A percentile compares a stretch with the other conserved stretches of the same genome.
phyloP scores from a whole-genome alignment of 345 rosid genomes.

The Ceriops tagal region DNA sequence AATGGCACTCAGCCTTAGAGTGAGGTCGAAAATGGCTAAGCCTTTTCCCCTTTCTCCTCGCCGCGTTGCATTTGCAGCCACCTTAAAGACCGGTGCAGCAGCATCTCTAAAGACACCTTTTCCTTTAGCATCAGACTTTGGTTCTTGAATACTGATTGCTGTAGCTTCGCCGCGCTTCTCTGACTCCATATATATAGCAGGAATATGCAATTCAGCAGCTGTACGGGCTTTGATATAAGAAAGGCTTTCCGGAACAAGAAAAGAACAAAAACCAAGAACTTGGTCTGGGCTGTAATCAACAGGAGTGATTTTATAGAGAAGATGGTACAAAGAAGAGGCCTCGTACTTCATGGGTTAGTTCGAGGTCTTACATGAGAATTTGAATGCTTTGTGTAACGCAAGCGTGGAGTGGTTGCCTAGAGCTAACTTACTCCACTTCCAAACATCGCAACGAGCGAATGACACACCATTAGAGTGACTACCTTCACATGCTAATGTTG shows the following conservation, averaged over 20 bases:
- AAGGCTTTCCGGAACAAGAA: neutral
- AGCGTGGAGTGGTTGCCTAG: conserved; percentile 30
- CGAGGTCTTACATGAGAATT: neutral
- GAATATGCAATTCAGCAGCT: neutral
- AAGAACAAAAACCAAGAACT: neutral
- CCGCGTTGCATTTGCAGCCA: conserved; percentile 5
- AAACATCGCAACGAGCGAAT: neutral
- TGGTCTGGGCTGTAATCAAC: neutral
- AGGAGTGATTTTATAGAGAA: conserved; percentile 8
- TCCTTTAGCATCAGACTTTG: conserved; percentile 21
- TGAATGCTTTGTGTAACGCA: neutral
- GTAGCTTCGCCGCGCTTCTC: conserved; percentile 10
- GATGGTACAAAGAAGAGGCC: neutral
- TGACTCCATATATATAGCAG: conserved; percentile 30
- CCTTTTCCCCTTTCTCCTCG: conserved; percentile 40
- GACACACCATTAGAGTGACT: neutral
- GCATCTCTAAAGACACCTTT: conserved; percentile 22
- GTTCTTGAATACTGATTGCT: conserved; percentile 16
- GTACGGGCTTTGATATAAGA: neutral
- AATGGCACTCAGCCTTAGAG: conserved; percentile 37
- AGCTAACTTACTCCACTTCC: conserved; percentile 35
- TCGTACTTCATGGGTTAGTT: conserved; percentile 18
- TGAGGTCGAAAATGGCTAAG: conserved; percentile 42
- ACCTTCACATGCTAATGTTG: neutral
- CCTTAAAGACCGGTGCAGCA: neutral